Evolutionary conservation across 805 yeast species (phyloP).

Genomic region (Starmera dryadoides): DNA sequence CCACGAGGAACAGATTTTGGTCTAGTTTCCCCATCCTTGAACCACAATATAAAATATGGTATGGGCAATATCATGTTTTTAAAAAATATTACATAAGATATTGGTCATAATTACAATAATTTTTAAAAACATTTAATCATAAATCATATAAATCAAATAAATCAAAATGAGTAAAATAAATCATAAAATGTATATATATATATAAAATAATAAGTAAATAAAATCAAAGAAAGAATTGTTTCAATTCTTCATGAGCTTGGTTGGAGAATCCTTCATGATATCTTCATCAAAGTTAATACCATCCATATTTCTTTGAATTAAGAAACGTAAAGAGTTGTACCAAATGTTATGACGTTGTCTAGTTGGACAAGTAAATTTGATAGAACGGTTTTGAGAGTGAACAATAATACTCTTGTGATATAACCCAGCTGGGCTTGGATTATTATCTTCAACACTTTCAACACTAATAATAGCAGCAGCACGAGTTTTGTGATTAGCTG

Average conservation of each 20-base stretch:
- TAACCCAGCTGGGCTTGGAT: conserved; percentile 84
- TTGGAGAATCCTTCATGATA: conserved; percentile 2
- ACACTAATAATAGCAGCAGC: conserved; percentile 78
- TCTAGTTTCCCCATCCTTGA: too few relatives aligned
- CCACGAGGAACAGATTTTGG: conserved; percentile 52
- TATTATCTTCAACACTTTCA: conserved; percentile 73
- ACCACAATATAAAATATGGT: too few relatives aligned
- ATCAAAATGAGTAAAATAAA: too few relatives aligned
- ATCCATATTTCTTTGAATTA: conserved; percentile 58
- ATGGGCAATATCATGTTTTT: too few relatives aligned
- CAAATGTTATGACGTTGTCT: conserved; percentile 86
- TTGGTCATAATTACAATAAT: too few relatives aligned
- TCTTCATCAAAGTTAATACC: conserved; percentile 41
- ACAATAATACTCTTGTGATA: conserved; percentile 80
- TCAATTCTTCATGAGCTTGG: not conserved
- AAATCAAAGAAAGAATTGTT: too few relatives aligned
- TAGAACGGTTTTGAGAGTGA: conserved; percentile 49
- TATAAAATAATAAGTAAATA: too few relatives aligned
- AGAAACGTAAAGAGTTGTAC: conserved; percentile 75
- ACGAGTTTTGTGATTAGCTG: conserved; percentile 57
- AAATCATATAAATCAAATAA: too few relatives aligned
- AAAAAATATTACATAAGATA: too few relatives aligned
- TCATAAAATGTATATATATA: not conserved
- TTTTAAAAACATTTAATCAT: too few relatives aligned
- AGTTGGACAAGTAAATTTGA: conserved; percentile 83